Conservation (phyloP, 768 basidiomycete genomes). For the Calocera cornea region DNA sequence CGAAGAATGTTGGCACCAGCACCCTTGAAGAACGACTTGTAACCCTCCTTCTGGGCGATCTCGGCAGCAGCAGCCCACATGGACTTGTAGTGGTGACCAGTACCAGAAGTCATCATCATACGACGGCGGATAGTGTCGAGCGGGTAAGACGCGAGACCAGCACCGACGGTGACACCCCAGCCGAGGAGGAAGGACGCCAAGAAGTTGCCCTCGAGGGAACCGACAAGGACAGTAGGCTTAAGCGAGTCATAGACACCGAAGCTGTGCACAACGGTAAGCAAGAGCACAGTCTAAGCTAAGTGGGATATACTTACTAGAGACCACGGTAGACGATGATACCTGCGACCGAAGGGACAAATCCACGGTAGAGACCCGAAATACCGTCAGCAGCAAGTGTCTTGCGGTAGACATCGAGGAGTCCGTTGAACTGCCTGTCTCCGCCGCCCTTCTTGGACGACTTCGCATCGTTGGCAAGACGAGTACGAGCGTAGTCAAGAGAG, state of each 20-base stretch:
- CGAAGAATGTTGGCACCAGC: slow-evolving; percentile 92
- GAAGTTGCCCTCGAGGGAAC: slow-evolving; percentile 91
- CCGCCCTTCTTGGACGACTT: slow-evolving; percentile 84
- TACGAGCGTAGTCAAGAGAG: slow-evolving; percentile 98
- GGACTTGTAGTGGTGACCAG: slow-evolving; percentile 91
- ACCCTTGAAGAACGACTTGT: slow-evolving; percentile 96
- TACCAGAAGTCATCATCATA: slow-evolving; percentile 99
- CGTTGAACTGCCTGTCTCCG: slow-evolving; percentile 88
- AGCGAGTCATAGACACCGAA: slow-evolving; percentile 95
- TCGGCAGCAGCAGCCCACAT: slow-evolving; percentile 96
- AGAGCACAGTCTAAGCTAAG: not conserved
- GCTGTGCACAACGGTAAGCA: slow-evolving; percentile 17
- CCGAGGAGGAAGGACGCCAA: slow-evolving; percentile 92
- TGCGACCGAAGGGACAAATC: slow-evolving; percentile 96
- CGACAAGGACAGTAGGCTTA: slow-evolving; percentile 95
- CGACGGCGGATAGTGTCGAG: slow-evolving; percentile 96
- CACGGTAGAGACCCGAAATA: slow-evolving; percentile 98
- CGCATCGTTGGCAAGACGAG: slow-evolving; percentile 94
- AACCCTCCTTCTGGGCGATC: slow-evolving; percentile 91
- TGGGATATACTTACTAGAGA: slow-evolving; percentile 43
- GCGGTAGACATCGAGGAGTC: slow-evolving; percentile 89
- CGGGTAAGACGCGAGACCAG: slow-evolving; percentile 96
- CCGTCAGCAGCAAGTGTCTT: slow-evolving; percentile 98
- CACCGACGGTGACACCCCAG: slow-evolving; percentile 99
- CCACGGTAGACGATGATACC: slow-evolving; percentile 99